These are phyloP conservation scores for Metarhizium sp. DNA, from an alignment of 2,329 filamentous ascomycete species.

Conservation along the genomic window DNA sequence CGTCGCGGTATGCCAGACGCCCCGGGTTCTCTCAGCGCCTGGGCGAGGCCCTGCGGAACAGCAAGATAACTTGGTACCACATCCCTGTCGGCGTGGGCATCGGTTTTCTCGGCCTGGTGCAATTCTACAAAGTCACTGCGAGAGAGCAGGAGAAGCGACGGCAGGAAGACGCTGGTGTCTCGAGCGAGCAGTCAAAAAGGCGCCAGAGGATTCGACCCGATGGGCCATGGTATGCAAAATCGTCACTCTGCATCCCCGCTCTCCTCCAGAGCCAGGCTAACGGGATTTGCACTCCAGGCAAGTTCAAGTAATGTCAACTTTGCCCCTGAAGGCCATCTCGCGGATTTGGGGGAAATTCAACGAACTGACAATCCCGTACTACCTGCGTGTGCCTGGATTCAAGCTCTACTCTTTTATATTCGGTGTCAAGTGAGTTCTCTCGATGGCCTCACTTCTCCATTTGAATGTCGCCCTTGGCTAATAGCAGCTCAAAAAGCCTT, in stretches of 20 bases:
- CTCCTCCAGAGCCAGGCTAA: background rate
- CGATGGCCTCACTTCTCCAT: background rate
- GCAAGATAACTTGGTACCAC: slow-evolving; percentile 73
- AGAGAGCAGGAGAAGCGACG: slow-evolving; percentile 42
- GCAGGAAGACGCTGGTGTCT: slow-evolving; percentile 33
- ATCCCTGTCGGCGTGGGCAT: slow-evolving; percentile 83
- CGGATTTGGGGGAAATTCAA: slow-evolving; percentile 88
- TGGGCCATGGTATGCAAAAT: slow-evolving; percentile 60
- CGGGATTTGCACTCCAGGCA: slow-evolving; percentile 42
- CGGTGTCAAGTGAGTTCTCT: slow-evolving; percentile 58
- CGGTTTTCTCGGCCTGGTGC: slow-evolving; percentile 71
- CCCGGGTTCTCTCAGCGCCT: slow-evolving; percentile 43
- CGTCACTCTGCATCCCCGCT: background rate
- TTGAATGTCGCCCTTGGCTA: background rate
- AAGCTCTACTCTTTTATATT: slow-evolving; percentile 86
- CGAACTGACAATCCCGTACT: slow-evolving; percentile 79
- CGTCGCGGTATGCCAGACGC: slow-evolving; percentile 31
- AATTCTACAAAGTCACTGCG: slow-evolving; percentile 67
- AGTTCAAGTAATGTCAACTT: slow-evolving; percentile 85
- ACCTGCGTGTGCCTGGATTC: slow-evolving; percentile 80
- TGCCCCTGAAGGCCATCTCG: slow-evolving; percentile 84
- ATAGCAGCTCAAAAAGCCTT: slow-evolving; percentile 38
- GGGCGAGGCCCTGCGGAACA: slow-evolving; percentile 38
- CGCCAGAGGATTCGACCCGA: slow-evolving; percentile 62
- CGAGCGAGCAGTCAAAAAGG: slow-evolving; percentile 36